Evolutionary conservation across 345 rosid species (phyloP).

Genomic region (Cardamine occulta): DNA sequence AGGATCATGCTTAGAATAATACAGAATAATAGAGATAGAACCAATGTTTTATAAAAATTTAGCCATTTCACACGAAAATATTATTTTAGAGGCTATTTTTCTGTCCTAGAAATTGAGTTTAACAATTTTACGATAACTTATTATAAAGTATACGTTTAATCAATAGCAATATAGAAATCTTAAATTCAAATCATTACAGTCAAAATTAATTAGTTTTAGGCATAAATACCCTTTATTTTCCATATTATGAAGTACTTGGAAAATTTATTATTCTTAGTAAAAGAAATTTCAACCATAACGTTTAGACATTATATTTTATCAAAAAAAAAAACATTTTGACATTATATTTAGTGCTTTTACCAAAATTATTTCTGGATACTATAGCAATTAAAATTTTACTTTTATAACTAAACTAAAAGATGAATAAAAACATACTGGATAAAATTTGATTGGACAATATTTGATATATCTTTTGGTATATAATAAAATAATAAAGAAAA

Average conservation of each 20-base stretch:
- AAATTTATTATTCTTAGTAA: neutral
- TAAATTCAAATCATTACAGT: neutral
- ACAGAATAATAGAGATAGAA: neutral
- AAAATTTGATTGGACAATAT: neutral
- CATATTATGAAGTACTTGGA: neutral
- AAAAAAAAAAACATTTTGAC: no score
- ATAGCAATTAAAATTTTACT: neutral
- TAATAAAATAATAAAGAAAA: neutral
- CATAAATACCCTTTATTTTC: neutral
- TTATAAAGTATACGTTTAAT: no score
- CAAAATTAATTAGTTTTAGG: neutral
- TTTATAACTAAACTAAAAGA: neutral
- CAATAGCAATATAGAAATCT: neutral
- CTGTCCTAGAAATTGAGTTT: neutral
- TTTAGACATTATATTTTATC: no score
- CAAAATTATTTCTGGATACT: neutral
- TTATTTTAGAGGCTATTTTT: neutral
- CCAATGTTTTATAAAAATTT: neutral
- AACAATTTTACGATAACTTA: neutral
- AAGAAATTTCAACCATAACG: neutral
- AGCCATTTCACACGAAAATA: neutral
- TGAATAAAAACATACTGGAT: neutral
- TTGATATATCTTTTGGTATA: neutral
- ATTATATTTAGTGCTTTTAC: neutral
- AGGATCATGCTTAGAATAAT: neutral